Percentiles rank a stretch among this genome's conserved stretches.
phyloP scores from a whole-genome alignment of 129 eudicot genomes.

The Saussurea involucrata region DNA sequence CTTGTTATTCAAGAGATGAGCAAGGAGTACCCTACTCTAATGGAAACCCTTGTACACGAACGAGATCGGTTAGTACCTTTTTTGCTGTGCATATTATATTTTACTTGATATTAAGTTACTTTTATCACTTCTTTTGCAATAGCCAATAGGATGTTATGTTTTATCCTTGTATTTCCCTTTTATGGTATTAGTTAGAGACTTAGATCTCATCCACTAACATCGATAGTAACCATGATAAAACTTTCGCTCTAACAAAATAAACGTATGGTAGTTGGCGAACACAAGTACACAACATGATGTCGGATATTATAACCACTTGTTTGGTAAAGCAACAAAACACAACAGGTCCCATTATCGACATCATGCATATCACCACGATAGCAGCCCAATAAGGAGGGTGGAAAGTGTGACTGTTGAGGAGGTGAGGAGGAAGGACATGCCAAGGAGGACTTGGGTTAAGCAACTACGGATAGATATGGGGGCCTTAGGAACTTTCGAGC shows the following conservation, averaged over 20 bases:
- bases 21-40: constrained; percentile 80
- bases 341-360: neutral
- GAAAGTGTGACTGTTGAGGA: too few relatives aligned
- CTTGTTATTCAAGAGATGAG: constrained; percentile 95
- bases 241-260: neutral
- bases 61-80: constrained; percentile 72
- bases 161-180: neutral
- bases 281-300: neutral
- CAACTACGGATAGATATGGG: too few relatives aligned
- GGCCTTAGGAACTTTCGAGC: too few relatives aligned
- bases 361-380: too few relatives aligned
- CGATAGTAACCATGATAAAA: neutral
- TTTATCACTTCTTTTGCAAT: neutral
- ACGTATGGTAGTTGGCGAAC: neutral
- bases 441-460: too few relatives aligned
- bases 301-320: neutral
- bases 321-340: neutral
- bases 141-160: neutral
- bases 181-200: neutral
- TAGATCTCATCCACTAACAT: neutral
- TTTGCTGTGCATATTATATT: constrained; percentile 10
- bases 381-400: too few relatives aligned
- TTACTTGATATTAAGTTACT: neutral
- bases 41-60: constrained; percentile 96
- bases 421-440: too few relatives aligned